phyloP scores from a whole-genome alignment of 1,139 yeast species.

The Candida sp. region DNA sequence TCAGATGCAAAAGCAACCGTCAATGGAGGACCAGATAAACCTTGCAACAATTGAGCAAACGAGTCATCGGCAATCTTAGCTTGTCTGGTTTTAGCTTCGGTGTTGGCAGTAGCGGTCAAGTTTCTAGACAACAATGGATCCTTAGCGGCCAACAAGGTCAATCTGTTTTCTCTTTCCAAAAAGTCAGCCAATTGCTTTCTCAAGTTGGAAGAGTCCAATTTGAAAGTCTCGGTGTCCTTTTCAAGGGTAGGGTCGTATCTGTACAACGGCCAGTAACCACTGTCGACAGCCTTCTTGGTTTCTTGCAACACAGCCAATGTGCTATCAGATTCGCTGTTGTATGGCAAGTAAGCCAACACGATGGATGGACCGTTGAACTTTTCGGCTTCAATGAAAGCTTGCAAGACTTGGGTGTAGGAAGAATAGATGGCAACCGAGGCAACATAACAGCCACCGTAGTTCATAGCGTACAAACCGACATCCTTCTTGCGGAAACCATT shows the following conservation, averaged over 20 bases:
- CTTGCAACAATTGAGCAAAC: conserved; percentile 76
- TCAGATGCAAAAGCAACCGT: conserved; percentile 93
- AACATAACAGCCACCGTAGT: conserved; percentile 87
- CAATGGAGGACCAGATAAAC: conserved; percentile 91
- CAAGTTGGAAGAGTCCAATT: conserved; percentile 83
- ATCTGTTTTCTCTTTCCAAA: conserved; percentile 87
- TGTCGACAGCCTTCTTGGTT: conserved; percentile 88
- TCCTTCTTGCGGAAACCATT: conserved; percentile 78
- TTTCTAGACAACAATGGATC: conserved; percentile 82
- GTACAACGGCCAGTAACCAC: conserved; percentile 97
- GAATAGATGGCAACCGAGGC: conserved; percentile 96
- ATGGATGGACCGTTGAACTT: conserved; percentile 89
- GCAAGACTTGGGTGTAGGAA: conserved; percentile 90
- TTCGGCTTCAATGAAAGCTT: conserved; percentile 90
- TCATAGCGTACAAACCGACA: conserved; percentile 95
- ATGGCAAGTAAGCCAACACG: conserved; percentile 90
- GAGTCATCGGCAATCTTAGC: conserved; percentile 77
- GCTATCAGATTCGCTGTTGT: conserved; percentile 64
- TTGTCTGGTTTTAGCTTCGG: conserved; percentile 62
- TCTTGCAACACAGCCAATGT: conserved; percentile 81
- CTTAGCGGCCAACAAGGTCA: conserved; percentile 72
- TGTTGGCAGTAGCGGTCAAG: conserved; percentile 64
- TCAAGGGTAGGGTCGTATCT: conserved; percentile 72
- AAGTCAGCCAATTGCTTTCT: conserved; percentile 78
- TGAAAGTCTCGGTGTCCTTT: conserved; percentile 59